Conservation (phyloP, 805 yeast genomes). For the Saturnispora gosingensis region DNA sequence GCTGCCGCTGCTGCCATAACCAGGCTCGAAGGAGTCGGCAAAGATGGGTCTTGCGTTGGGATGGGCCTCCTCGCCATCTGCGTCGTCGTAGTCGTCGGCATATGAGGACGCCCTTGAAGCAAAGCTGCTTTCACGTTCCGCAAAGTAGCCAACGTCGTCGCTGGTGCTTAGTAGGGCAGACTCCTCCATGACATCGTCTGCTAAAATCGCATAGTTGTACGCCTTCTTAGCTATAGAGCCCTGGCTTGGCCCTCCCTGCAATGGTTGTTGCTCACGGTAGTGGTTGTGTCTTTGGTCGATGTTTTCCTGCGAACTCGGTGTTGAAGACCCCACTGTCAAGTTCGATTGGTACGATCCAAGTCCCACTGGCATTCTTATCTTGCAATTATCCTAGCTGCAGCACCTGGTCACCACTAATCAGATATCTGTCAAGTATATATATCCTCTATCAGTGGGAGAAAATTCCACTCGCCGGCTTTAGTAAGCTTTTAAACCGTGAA, state of each 20-base stretch:
- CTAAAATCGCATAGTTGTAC: slow-evolving; percentile 8
- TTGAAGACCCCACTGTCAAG: neutral
- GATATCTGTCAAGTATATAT: neutral
- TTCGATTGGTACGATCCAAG: neutral
- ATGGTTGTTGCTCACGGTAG: neutral
- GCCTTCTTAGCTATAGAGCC: neutral
- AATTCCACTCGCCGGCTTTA: neutral
- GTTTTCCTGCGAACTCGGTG: neutral
- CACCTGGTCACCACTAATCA: neutral
- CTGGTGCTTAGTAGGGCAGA: slow-evolving; percentile 25
- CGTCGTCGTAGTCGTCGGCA: slow-evolving; percentile 8
- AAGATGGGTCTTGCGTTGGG: slow-evolving; percentile 3
- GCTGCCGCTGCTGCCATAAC: neutral
- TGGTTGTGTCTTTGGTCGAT: neutral
- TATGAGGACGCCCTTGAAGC: neutral
- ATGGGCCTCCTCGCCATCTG: slow-evolving; percentile 20
- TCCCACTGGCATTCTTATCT: neutral
- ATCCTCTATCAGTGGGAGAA: neutral
- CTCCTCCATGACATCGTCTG: slow-evolving; percentile 32
- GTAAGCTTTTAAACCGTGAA: neutral
- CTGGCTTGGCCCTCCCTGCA: neutral
- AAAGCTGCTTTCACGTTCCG: slow-evolving; percentile 11
- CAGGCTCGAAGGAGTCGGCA: neutral
- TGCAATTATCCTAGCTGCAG: neutral
- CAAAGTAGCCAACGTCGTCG: slow-evolving; percentile 22